phyloP scores from a whole-genome alignment of 2,329 filamentous ascomycete species.

The Diaporthe citri region DNA sequence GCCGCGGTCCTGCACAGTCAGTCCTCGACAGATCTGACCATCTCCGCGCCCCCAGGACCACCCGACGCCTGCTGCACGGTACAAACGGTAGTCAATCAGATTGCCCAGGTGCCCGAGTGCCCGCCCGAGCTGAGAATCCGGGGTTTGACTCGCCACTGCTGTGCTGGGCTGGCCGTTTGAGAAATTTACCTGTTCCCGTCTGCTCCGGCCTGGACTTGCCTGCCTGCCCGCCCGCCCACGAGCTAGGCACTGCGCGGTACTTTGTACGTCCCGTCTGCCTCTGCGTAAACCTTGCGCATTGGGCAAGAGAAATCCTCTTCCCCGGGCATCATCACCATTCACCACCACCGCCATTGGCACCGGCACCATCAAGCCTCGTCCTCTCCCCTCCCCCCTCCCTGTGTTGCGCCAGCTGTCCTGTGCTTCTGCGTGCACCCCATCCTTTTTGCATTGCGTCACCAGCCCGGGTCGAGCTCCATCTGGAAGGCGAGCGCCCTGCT shows the following conservation, averaged over 20 bases:
- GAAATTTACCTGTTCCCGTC: constrained; percentile 23
- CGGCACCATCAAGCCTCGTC: neutral
- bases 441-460: constrained; percentile 39
- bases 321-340: constrained; percentile 8
- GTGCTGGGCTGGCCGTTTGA: neutral
- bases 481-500: neutral
- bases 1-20: neutral
- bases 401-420: constrained; percentile 18
- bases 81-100: neutral
- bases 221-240: constrained; percentile 18
- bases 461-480: neutral
- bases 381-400: neutral
- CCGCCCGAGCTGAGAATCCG: neutral
- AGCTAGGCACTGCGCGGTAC: constrained; percentile 19
- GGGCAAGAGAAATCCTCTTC: constrained; percentile 13
- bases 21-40: constrained; percentile 1
- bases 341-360: constrained; percentile 14
- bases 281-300: constrained; percentile 15
- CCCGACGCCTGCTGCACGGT: neutral
- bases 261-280: constrained; percentile 21
- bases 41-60: constrained; percentile 17
- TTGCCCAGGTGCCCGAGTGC: neutral
- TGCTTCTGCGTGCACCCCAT: constrained; percentile 16
- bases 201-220: neutral
- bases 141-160: constrained; percentile 4